Evolutionary conservation across 1,284 basidiomycete species (phyloP), one percentile per base, ranked within the genome.

Genomic region (Microbotryum saponariae): DNA sequence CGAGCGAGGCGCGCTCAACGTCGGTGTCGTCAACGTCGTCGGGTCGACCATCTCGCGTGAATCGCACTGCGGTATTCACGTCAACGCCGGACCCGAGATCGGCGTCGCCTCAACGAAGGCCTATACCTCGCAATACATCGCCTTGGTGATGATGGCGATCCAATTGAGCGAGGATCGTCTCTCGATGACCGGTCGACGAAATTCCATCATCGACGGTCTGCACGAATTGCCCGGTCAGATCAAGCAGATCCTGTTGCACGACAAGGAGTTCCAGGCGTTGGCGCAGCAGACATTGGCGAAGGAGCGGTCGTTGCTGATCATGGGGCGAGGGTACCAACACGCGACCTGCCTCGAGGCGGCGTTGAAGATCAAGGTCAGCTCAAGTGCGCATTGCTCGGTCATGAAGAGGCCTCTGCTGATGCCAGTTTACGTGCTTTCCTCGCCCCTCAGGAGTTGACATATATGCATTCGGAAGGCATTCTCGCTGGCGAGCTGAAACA

Each of bases 21-120:
- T 92, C 48, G 94, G 94, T 81, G 90, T 98, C 57, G 92, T 98
- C 77, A 99, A 99, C 82, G 92, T 92, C 47, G 96, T 99, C 74
- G 74, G 96, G 62, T 97, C 92, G 50, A 97, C 94, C 21, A 86
- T 98, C 74, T 98, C 94, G 60, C 89, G 94, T 54, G 67, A 67
- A 57, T 61, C 93, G 20, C 96, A 98, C 81, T 97, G 92, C 72
- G 96, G 96, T 88, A 87, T 99, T 61, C 94, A 98, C 81, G 98
- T 99, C 80, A 99, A 99, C 75, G 94, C 96, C 72, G 94, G 94
- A 51, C 94, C 94, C 65, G 94, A 98, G 80, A 94, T 98, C 67
- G 94, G 96, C 83, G 96, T 99, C 66, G 96, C 96, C 7, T 97
- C 93, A n/a, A 99, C 96, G 68, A 99, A 99, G 85, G 96, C 96